These are phyloP conservation scores for Trichoderma cornu-damae DNA, from an alignment of 2,329 filamentous ascomycete genomes.

Conservation along the genomic window DNA sequence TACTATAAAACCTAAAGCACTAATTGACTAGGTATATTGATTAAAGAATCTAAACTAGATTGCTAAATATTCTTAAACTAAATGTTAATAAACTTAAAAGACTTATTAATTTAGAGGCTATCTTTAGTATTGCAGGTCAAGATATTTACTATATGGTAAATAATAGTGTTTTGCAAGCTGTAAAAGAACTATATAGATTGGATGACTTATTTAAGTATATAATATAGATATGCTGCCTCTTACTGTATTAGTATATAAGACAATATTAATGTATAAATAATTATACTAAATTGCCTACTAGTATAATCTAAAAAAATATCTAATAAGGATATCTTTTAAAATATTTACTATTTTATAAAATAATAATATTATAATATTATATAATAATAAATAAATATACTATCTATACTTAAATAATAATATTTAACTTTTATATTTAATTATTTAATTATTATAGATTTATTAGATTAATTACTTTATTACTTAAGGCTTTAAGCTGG, in stretches of 20 bases:
- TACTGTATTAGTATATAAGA: background rate
- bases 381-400: constrained; percentile 3
- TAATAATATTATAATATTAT: background rate
- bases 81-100: background rate
- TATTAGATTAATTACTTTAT: constrained; percentile 1
- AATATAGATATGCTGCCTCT: background rate
- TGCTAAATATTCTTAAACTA: background rate
- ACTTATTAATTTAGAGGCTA: background rate
- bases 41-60: background rate
- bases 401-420: background rate
- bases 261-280: background rate
- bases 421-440: constrained; percentile 4
- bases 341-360: background rate
- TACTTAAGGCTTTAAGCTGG: constrained; percentile 4
- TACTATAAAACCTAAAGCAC: background rate
- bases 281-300: background rate
- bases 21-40: background rate
- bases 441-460: background rate
- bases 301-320: background rate
- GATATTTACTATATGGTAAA: background rate
- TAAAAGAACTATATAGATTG: background rate
- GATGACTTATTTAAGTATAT: background rate
- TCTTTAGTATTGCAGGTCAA: background rate
- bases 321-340: background rate
- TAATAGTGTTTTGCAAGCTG: background rate